Base-by-base conservation (phyloP, 768 basidiomycete genomes). In the Jaapia argillacea region DNA sequence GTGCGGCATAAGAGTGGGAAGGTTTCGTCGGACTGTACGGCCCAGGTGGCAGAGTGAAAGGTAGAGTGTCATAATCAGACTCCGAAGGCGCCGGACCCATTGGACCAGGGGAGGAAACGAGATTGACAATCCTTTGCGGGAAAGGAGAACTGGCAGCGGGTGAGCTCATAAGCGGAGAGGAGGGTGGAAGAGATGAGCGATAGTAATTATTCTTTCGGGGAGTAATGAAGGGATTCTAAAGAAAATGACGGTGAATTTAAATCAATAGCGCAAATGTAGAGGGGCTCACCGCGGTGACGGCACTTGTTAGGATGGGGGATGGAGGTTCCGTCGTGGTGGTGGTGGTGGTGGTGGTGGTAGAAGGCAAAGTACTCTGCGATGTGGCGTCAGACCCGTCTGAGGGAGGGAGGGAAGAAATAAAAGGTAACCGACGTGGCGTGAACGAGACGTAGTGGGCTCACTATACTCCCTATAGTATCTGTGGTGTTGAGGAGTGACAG, bases 1-100 rank as follows among this genome's bases (percentile, higher is more conserved):
- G 76, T 2, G 92, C 93, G 4, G 96, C 93, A 55, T 98, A 98
- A 2, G 92, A 92, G 28, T 79, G 76, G 39, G 85, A 78, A 0
- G 96, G 96, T 58, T 92, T 89, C 43, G 70, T 71, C 27, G 66
- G 65, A 10, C 83, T 79, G 56, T 92, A 89, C 2, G 90, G 89
- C 22, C 90, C 89, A 3, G 82, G 75, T 1, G 93, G 93, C 1
- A 96, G 72, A 43, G 60, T 77, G 57, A 81, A 89, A 3, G 87
- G 86, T 35, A 84, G 64, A 21, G 66, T 68, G 40, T 78, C 77
- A 35, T 80, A 79, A 42, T 80, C 79, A 18, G 77, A 75, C 56
- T 83, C 79, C 27, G 69, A 62, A 10, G 81, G 81, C 37, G 67
- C 65, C 16, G 78, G 74, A 1, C 69, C 74, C 79, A 84, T 83